These are phyloP conservation scores for Hericium erinaceus DNA, from an alignment of 768 basidiomycete genomes.

Conservation along the genomic window DNA sequence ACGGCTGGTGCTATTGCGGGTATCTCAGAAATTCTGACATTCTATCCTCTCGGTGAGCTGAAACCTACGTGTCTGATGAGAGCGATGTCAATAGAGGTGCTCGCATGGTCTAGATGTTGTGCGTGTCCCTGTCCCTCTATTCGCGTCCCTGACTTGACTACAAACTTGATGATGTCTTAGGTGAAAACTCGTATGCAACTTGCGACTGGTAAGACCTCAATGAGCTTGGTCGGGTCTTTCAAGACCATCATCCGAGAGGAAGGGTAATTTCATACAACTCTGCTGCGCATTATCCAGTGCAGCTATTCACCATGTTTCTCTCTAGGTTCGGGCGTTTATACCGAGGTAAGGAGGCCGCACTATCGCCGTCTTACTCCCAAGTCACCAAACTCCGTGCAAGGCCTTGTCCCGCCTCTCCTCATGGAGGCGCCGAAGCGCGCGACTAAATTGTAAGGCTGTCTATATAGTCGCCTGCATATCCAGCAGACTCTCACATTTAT, in stretches of 20 bases:
- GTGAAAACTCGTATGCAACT: slow-evolving; percentile 99
- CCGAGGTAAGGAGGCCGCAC: slow-evolving; percentile 45
- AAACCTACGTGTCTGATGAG: not conserved
- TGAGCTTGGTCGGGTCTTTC: slow-evolving; percentile 79
- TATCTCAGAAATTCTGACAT: slow-evolving; percentile 72
- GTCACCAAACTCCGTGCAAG: slow-evolving; percentile 23
- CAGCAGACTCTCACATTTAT: not conserved
- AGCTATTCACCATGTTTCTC: slow-evolving; percentile 2
- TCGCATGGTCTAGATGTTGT: slow-evolving; percentile 64
- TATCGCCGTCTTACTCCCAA: not conserved
- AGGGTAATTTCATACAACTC: slow-evolving; percentile 48
- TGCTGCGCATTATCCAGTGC: slow-evolving; percentile 11
- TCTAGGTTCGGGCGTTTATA: slow-evolving; percentile 74
- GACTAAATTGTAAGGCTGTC: slow-evolving; percentile 70
- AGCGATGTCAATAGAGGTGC: not conserved
- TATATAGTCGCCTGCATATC: not conserved
- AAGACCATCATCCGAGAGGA: slow-evolving; percentile 77
- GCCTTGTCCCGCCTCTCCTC: slow-evolving; percentile 90
- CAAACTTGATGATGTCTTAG: slow-evolving; percentile 27
- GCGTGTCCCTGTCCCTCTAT: slow-evolving; percentile 28
- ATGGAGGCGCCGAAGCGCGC: slow-evolving; percentile 98
- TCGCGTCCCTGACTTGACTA: not conserved
- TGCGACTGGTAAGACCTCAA: slow-evolving; percentile 68
- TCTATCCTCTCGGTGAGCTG: slow-evolving; percentile 78
- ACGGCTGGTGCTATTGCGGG: slow-evolving; percentile 95